phyloP scores from a whole-genome alignment of 2,329 filamentous ascomycete genomes.

The Aspergillus pseudotamarii region DNA sequence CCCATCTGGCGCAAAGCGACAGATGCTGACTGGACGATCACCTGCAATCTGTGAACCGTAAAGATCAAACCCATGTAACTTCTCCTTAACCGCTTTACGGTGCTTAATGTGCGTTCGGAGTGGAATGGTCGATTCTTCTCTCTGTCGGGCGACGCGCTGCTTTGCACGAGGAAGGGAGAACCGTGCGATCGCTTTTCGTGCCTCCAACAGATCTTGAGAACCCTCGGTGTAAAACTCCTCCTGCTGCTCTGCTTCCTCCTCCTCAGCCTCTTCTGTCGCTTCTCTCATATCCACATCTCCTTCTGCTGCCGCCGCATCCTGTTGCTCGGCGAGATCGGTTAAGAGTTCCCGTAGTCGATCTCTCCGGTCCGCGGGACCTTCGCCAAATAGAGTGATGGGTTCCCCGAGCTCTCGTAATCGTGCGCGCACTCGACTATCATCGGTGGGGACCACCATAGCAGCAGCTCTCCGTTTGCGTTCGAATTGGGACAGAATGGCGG shows the following conservation, averaged over 20 bases:
- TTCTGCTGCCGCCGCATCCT: constrained; percentile 50
- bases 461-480: constrained; percentile 87
- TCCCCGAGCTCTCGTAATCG: constrained; percentile 85
- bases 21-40: constrained; percentile 88
- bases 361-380: constrained; percentile 81
- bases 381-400: constrained; percentile 91
- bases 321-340: constrained; percentile 69
- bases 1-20: constrained; percentile 84
- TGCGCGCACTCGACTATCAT: constrained; percentile 82
- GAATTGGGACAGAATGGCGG: constrained; percentile 83
- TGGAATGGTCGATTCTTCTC: constrained; percentile 78
- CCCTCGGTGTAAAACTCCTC: constrained; percentile 97
- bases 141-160: constrained; percentile 74
- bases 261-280: constrained; percentile 53
- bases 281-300: constrained; percentile 55
- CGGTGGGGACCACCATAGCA: constrained; percentile 88
- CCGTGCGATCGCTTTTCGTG: constrained; percentile 75
- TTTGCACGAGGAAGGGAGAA: constrained; percentile 85
- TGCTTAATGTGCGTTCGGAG: constrained; percentile 90
- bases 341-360: constrained; percentile 83
- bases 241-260: constrained; percentile 72
- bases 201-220: constrained; percentile 70
- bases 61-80: constrained; percentile 79
- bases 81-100: constrained; percentile 84
- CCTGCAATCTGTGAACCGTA: constrained; percentile 92